phyloP scores from a whole-genome alignment of 2,329 filamentous ascomycete species.

The Pseudomassariella vexata region DNA sequence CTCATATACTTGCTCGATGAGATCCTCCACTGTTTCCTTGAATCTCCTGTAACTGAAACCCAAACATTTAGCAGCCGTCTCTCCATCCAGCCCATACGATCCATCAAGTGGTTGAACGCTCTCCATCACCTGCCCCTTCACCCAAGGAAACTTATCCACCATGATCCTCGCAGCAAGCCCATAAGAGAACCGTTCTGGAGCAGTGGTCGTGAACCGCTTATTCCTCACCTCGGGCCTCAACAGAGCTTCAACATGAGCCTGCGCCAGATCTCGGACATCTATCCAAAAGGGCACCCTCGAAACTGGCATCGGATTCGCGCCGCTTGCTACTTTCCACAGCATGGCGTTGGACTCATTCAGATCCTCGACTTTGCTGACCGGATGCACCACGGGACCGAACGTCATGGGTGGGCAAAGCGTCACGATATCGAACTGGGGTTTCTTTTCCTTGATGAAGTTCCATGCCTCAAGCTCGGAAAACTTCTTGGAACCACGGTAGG shows the following conservation, averaged over 20 bases:
- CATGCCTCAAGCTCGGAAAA: slow-evolving; percentile 28
- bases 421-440: slow-evolving; percentile 34
- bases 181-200: too few species aligned
- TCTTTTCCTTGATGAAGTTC: slow-evolving; percentile 27
- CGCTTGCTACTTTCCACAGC: slow-evolving; percentile 33
- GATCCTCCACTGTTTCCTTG: too few species aligned
- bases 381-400: slow-evolving; percentile 37
- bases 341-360: slow-evolving; percentile 37
- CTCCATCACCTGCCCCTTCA: too few species aligned
- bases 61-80: too few species aligned
- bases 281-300: slow-evolving; percentile 30
- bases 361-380: slow-evolving; percentile 23
- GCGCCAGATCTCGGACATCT: slow-evolving; percentile 23
- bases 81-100: too few species aligned
- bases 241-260: slow-evolving; percentile 21
- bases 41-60: too few species aligned
- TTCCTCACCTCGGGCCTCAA: too few species aligned
- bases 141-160: too few species aligned
- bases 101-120: too few species aligned
- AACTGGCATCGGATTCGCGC: slow-evolving; percentile 28
- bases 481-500: slow-evolving; percentile 28
- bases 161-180: too few species aligned
- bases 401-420: slow-evolving; percentile 39
- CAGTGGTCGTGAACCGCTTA: too few species aligned
- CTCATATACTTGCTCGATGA: too few species aligned